A percentile compares a stretch with the other conserved stretches of the same genome.
Conservation (phyloP, 805 yeast species). For the Candida golubevii region DNA sequence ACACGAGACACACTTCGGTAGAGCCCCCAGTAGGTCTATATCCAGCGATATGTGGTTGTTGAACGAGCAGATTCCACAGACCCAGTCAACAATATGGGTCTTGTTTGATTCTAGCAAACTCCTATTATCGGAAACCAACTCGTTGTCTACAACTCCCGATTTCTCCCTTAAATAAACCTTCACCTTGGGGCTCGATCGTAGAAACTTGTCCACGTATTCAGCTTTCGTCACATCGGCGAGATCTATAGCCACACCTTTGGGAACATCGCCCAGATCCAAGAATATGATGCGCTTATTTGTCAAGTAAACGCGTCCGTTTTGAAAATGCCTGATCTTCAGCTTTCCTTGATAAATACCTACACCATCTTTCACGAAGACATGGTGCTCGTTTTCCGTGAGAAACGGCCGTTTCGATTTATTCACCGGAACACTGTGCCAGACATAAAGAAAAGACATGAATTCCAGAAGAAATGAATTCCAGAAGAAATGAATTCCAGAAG, state of each 20-base stretch:
- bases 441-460: slow-evolving; percentile 15
- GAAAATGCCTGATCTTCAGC: slow-evolving; percentile 56
- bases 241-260: slow-evolving; percentile 48
- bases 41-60: slow-evolving; percentile 40
- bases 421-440: slow-evolving; percentile 36
- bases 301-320: slow-evolving; percentile 72
- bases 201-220: slow-evolving; percentile 50
- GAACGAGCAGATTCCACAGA: slow-evolving; percentile 85
- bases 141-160: not conserved
- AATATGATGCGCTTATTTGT: slow-evolving; percentile 73
- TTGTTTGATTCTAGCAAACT: too few relatives aligned
- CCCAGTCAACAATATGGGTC: slow-evolving; percentile 50
- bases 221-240: slow-evolving; percentile 38
- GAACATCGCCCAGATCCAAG: slow-evolving; percentile 46
- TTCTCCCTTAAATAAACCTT: slow-evolving; percentile 24
- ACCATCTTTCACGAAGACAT: slow-evolving; percentile 30
- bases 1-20: slow-evolving; percentile 38
- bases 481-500: slow-evolving; percentile 6
- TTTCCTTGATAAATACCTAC: slow-evolving; percentile 77
- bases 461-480: too few relatives aligned
- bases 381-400: slow-evolving; percentile 29
- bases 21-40: slow-evolving; percentile 15
- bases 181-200: slow-evolving; percentile 79
- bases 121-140: not conserved
- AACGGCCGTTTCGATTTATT: slow-evolving; percentile 40